These are phyloP conservation scores for Phaeolepiota aurea DNA, from an alignment of 768 basidiomycete genomes.

Conservation along the genomic window DNA sequence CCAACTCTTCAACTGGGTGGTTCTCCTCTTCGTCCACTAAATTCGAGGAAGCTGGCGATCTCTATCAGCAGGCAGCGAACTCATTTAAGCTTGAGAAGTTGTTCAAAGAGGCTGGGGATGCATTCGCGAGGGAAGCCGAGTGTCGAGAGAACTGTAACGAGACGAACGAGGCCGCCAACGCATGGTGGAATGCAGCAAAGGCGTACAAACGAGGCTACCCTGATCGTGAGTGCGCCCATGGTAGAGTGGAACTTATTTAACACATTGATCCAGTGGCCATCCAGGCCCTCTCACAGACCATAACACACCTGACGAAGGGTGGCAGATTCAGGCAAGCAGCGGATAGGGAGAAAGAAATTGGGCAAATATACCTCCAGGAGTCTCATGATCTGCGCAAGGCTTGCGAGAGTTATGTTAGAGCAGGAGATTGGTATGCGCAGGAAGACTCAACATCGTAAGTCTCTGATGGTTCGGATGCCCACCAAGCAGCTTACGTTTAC, in stretches of 20 bases:
- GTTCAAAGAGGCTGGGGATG: constrained; percentile 88
- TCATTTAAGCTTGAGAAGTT: constrained; percentile 86
- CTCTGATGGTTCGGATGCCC: too few species aligned
- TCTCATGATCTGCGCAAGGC: constrained; percentile 73
- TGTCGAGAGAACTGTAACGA: constrained; percentile 87
- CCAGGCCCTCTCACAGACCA: constrained; percentile 77
- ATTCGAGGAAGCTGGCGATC: constrained; percentile 92
- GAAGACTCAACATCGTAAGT: constrained; percentile 95
- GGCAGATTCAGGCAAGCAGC: constrained; percentile 97
- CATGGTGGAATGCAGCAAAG: constrained; percentile 98
- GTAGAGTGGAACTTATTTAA: neutral
- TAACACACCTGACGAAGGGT: constrained; percentile 69
- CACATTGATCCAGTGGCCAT: constrained; percentile 62
- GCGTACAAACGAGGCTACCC: constrained; percentile 86
- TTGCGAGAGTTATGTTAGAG: constrained; percentile 84
- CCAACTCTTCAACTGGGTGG: constrained; percentile 76
- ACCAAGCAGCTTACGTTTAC: too few species aligned
- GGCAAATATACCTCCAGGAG: constrained; percentile 85
- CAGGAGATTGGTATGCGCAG: constrained; percentile 96
- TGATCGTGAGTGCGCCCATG: constrained; percentile 48
- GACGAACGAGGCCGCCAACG: constrained; percentile 90
- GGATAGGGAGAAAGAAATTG: constrained; percentile 96
- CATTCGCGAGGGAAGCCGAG: constrained; percentile 90
- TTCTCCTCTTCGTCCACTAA: constrained; percentile 79
- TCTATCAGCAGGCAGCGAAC: constrained; percentile 93